Conservation (phyloP, 164 flowering plant species). For the Saururus chinensis region DNA sequence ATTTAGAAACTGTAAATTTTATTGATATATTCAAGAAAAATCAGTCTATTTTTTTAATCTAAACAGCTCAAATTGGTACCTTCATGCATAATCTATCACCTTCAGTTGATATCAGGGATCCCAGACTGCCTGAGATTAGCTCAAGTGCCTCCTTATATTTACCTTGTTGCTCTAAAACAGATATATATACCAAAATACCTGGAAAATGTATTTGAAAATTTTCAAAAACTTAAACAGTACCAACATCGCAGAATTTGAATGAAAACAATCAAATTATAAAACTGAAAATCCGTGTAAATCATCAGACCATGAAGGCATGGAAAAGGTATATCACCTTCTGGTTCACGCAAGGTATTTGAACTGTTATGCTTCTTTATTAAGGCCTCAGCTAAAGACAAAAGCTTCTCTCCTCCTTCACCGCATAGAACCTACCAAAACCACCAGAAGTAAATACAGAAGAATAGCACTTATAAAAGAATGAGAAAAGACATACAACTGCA, state of each 20-base stretch:
- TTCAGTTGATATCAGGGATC: constrained; percentile 68
- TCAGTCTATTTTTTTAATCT: neutral
- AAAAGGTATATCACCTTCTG: constrained; percentile 52
- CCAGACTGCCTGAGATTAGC: constrained; percentile 68
- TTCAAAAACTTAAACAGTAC: neutral
- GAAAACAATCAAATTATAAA: neutral
- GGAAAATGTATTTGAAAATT: constrained; percentile 11
- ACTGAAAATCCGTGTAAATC: neutral
- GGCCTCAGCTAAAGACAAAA: constrained; percentile 78
- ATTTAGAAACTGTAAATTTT: neutral
- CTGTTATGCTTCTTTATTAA: constrained; percentile 83
- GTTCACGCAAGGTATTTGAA: constrained; percentile 83
- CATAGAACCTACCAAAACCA: constrained; percentile 52
- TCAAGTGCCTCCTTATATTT: constrained; percentile 75
- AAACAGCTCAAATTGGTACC: constrained; percentile 49
- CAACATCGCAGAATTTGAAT: too few species aligned
- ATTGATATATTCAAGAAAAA: too few species aligned
- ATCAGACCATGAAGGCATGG: neutral
- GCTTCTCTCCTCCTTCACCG: constrained; percentile 60
- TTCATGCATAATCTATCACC: constrained; percentile 78
- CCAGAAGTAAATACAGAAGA: neutral
- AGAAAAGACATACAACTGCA: neutral
- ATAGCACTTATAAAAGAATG: neutral
- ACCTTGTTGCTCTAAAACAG: constrained; percentile 77
- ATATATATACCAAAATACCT: constrained; percentile 80